Conservation (phyloP, 257 asterid genomes). For the Plectranthus barbatus region DNA sequence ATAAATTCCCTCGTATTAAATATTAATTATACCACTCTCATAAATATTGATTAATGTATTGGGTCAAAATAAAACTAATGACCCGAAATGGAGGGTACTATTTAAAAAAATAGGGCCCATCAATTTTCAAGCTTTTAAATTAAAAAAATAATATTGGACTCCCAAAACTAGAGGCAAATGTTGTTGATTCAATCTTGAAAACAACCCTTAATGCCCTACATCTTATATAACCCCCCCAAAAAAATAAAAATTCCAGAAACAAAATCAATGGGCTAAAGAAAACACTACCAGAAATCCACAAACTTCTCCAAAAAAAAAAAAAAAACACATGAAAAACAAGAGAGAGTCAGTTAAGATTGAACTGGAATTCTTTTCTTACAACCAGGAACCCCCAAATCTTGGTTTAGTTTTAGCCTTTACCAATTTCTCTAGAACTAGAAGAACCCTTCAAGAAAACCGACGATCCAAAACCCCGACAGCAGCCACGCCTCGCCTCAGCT, state of each 20-base stretch:
- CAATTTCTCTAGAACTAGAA: constrained; percentile 17
- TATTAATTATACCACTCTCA: no score
- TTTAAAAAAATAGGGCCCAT: no score
- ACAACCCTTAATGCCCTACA: background rate
- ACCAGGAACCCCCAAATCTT: constrained; percentile 10
- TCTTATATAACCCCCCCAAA: background rate
- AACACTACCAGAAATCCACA: constrained; percentile 5
- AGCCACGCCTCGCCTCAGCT: constrained; percentile 1
- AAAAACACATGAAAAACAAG: no score
- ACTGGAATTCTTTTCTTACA: constrained; percentile 21
- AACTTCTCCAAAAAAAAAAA: background rate
- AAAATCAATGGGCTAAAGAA: background rate
- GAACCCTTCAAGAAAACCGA: constrained; percentile 16
- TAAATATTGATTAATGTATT: background rate
- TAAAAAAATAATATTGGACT: no score
- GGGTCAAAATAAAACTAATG: no score
- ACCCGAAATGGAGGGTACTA: no score
- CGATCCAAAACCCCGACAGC: background rate
- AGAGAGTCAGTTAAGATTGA: constrained; percentile 18
- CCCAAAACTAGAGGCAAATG: no score
- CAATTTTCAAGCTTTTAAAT: no score
- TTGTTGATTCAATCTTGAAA: no score
- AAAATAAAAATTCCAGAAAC: background rate
- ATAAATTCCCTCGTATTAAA: no score
- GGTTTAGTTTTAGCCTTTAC: background rate